Conservation (phyloP, 805 yeast species). For the Myxozyma monticola region DNA sequence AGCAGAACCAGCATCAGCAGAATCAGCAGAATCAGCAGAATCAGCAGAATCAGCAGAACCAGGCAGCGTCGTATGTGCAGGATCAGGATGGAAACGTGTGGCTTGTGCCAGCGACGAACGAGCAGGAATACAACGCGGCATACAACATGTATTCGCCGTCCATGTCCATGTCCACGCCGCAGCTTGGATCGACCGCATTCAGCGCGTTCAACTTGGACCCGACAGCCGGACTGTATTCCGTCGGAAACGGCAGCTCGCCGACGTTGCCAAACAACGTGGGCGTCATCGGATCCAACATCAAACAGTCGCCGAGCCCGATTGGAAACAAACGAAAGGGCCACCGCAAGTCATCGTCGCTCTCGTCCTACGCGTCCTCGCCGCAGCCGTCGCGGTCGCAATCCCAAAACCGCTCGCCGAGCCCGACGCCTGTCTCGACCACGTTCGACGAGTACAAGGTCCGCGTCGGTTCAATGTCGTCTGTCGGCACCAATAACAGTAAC, state of each 20-base stretch:
- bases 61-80: slow-evolving; percentile 13
- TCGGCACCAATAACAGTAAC: background rate
- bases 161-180: background rate
- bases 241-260: slow-evolving; percentile 7
- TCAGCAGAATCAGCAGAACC: slow-evolving; percentile 8
- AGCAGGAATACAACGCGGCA: background rate
- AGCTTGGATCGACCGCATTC: background rate
- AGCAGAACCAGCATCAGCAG: slow-evolving; percentile 5
- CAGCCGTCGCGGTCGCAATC: background rate
- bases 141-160: background rate
- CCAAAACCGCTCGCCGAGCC: slow-evolving; percentile 1
- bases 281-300: background rate
- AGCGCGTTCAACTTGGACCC: background rate
- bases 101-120: slow-evolving; percentile 3
- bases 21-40: slow-evolving; percentile 22
- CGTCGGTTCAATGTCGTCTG: slow-evolving; percentile 5
- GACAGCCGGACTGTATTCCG: background rate
- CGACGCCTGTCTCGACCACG: slow-evolving; percentile 1
- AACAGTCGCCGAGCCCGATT: background rate
- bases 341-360: slow-evolving; percentile 1
- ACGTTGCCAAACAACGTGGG: background rate
- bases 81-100: slow-evolving; percentile 22
- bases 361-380: background rate
- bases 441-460: slow-evolving; percentile 23
- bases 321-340: background rate